These are phyloP conservation scores for Arthrobotrys conoides DNA, from an alignment of 2,329 filamentous ascomycete species.

Conservation along the genomic window DNA sequence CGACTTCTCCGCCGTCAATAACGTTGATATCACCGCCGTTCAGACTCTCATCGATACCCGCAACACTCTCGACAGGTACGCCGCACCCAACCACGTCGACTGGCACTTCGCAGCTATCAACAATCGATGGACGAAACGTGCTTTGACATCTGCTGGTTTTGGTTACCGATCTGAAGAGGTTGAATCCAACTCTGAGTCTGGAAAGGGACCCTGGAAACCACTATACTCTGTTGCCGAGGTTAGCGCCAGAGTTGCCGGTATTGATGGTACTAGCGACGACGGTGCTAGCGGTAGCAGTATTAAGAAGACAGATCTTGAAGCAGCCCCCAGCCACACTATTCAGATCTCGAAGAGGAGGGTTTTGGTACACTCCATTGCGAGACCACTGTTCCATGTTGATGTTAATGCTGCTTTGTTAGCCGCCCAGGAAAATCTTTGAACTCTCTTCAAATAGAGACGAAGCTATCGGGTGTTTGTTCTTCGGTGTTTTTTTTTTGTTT, in stretches of 20 bases:
- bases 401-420: slow-evolving; percentile 89
- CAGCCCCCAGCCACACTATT: slow-evolving; percentile 57
- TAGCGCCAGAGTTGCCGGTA: slow-evolving; percentile 75
- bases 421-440: slow-evolving; percentile 77
- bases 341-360: slow-evolving; percentile 71
- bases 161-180: slow-evolving; percentile 75
- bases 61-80: slow-evolving; percentile 90
- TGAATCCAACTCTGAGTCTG: slow-evolving; percentile 70
- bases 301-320: slow-evolving; percentile 66
- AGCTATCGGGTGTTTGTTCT: slow-evolving; percentile 8
- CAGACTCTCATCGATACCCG: slow-evolving; percentile 94
- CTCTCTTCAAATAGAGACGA: not conserved
- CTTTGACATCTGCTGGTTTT: slow-evolving; percentile 87
- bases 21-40: slow-evolving; percentile 91
- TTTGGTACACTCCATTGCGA: slow-evolving; percentile 85
- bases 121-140: slow-evolving; percentile 95
- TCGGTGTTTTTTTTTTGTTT: not conserved
- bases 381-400: slow-evolving; percentile 94
- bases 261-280: slow-evolving; percentile 62
- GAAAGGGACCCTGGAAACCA: slow-evolving; percentile 78
- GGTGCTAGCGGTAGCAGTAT: slow-evolving; percentile 58
- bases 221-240: slow-evolving; percentile 94
- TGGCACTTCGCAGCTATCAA: slow-evolving; percentile 97
- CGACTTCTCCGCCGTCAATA: slow-evolving; percentile 93
- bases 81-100: slow-evolving; percentile 84